phyloP scores from a whole-genome alignment of 257 asterid species.

The Lithospermum erythrorhizon region DNA sequence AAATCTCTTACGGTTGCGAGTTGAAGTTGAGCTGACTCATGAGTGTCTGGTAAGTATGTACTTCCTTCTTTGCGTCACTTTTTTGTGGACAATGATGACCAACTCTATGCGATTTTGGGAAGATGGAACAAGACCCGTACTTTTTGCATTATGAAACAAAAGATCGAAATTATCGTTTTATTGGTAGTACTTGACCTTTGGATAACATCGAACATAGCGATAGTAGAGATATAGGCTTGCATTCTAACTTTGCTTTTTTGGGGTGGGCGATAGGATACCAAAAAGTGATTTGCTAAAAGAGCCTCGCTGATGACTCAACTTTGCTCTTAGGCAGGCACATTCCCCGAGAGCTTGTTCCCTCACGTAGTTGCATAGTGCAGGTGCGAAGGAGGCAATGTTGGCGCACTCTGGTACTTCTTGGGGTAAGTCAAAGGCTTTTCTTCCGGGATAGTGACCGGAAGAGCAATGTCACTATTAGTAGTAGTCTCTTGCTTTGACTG shows the following conservation, averaged over 20 bases:
- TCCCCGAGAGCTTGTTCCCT: slow-evolving; percentile 9
- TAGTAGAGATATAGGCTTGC: not conserved
- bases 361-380: slow-evolving; percentile 1
- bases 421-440: slow-evolving; percentile 26
- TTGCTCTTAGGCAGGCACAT: slow-evolving; percentile 5
- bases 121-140: slow-evolving; percentile 13
- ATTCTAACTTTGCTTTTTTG: slow-evolving; percentile 32
- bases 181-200: not conserved
- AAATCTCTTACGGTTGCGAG: slow-evolving; percentile 39
- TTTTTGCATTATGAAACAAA: slow-evolving; percentile 22
- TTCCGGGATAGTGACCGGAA: slow-evolving; percentile 13
- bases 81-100: slow-evolving; percentile 35
- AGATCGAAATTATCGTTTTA: not conserved
- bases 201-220: not conserved
- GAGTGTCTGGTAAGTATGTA: slow-evolving; percentile 49
- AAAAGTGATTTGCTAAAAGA: slow-evolving; percentile 51
- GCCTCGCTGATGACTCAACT: slow-evolving; percentile 17
- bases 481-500: slow-evolving; percentile 19
- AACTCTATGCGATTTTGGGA: slow-evolving; percentile 33
- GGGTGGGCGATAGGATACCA: slow-evolving; percentile 44
- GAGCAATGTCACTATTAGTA: slow-evolving; percentile 1
- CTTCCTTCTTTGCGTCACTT: slow-evolving; percentile 24
- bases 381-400: slow-evolving; percentile 21
- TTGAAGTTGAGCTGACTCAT: slow-evolving; percentile 49
- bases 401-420: slow-evolving; percentile 50